Conservation (phyloP, 2,329 filamentous ascomycete species). For the Diaporthe nobilis region DNA sequence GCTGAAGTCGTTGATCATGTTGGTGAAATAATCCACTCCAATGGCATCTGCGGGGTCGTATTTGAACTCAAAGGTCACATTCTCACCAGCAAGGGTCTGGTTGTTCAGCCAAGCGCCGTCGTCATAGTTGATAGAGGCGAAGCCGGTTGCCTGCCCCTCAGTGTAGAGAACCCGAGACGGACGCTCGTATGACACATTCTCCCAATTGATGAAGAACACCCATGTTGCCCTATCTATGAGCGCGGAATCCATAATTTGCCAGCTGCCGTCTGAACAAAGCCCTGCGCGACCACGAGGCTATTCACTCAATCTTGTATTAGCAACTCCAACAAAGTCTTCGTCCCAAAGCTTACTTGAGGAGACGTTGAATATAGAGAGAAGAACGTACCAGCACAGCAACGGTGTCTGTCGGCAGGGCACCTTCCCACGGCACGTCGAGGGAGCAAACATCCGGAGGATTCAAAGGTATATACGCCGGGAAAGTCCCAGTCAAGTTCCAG, state of each 20-base stretch:
- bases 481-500: conserved; percentile 17
- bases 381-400: conserved; percentile 6
- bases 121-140: conserved; percentile 1
- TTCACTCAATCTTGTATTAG: background rate
- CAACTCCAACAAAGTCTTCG: background rate
- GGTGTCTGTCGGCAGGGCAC: background rate
- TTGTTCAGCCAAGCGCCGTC: conserved; percentile 1
- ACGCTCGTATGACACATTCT: background rate
- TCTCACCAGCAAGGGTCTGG: background rate
- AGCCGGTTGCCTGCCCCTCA: background rate
- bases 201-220: background rate
- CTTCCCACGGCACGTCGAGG: background rate
- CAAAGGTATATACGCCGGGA: background rate
- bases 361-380: background rate
- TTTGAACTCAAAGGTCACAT: conserved; percentile 1
- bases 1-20: conserved; percentile 46
- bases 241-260: conserved; percentile 13
- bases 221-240: background rate
- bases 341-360: background rate
- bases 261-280: background rate
- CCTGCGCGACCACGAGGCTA: conserved; percentile 8
- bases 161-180: background rate
- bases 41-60: conserved; percentile 1
- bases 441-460: conserved; percentile 1
- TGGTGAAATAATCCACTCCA: background rate